phyloP scores from a whole-genome alignment of 192 early-diverging fungal species.

The Haplosporangium gracile region DNA sequence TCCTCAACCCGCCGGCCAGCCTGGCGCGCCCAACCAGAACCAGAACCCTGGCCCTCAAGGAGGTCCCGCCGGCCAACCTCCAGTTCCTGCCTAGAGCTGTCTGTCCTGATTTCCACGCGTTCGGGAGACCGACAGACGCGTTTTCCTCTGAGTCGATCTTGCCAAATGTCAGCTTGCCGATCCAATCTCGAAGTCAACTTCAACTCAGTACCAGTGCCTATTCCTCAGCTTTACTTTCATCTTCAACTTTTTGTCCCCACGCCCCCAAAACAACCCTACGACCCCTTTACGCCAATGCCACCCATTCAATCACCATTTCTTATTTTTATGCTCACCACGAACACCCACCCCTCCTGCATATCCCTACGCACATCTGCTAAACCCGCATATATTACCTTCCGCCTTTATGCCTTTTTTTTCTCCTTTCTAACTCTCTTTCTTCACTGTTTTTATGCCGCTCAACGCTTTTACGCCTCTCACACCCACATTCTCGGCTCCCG shows the following conservation, averaged over 20 bases:
- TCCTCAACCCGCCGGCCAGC: not conserved
- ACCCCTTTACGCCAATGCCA: not conserved
- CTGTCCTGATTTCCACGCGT: not conserved
- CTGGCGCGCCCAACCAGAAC: not conserved
- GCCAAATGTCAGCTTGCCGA: not conserved
- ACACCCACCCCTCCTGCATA: not conserved
- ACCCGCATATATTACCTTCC: not conserved
- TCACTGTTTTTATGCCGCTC: not conserved
- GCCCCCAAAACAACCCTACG: not conserved
- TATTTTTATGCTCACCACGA: not conserved
- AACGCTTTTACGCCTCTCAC: not conserved
- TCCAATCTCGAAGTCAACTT: not conserved
- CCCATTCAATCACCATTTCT: not conserved
- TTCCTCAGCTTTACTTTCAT: not conserved
- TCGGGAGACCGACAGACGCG: not conserved
- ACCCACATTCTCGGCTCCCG: not conserved
- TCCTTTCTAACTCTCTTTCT: not conserved
- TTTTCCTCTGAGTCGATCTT: not conserved
- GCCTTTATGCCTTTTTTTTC: constrained; percentile 3
- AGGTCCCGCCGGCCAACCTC: not conserved
- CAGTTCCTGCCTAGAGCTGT: not conserved
- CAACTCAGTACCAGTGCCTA: not conserved
- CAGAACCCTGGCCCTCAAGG: not conserved
- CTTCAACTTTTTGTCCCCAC: not conserved
- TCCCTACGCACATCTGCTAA: not conserved